Evolutionary conservation across 257 asterid genomes (phyloP).

Genomic region (Nicotiana tomentosiformis): DNA sequence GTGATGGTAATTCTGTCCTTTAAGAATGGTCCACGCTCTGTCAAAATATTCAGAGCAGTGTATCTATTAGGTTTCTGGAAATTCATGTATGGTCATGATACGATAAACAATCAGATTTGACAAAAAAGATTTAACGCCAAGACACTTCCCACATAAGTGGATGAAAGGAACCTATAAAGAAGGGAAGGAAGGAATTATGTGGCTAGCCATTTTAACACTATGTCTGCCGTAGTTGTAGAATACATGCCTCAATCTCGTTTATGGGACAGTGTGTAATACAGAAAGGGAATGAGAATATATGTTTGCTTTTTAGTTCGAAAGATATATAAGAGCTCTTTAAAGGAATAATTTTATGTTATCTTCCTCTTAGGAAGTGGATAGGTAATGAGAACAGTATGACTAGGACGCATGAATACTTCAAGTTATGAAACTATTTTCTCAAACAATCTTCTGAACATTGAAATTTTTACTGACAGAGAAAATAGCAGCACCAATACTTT

Average conservation of each 20-base stretch:
- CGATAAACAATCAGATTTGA: background rate
- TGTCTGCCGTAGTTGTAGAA: background rate
- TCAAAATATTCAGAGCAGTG: slow-evolving; percentile 1
- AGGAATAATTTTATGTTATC: background rate
- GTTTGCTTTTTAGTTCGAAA: background rate
- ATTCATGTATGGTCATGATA: background rate
- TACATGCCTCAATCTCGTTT: background rate
- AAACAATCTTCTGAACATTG: background rate
- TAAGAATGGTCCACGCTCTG: slow-evolving; percentile 96
- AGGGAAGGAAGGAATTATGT: background rate
- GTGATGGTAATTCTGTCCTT: slow-evolving; percentile 89
- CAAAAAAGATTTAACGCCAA: background rate
- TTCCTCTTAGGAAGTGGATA: background rate
- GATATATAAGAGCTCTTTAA: background rate
- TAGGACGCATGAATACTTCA: background rate
- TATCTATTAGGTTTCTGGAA: background rate
- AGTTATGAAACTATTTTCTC: background rate
- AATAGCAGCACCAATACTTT: background rate
- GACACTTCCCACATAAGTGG: background rate
- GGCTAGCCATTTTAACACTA: background rate
- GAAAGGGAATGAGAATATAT: background rate
- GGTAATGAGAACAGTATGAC: background rate
- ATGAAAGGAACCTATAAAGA: background rate
- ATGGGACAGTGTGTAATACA: background rate
- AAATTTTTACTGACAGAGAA: background rate